Evolutionary conservation across 495 filamentous ascomycete genomes (phyloP).

Genomic region (Neurospora sp.): DNA sequence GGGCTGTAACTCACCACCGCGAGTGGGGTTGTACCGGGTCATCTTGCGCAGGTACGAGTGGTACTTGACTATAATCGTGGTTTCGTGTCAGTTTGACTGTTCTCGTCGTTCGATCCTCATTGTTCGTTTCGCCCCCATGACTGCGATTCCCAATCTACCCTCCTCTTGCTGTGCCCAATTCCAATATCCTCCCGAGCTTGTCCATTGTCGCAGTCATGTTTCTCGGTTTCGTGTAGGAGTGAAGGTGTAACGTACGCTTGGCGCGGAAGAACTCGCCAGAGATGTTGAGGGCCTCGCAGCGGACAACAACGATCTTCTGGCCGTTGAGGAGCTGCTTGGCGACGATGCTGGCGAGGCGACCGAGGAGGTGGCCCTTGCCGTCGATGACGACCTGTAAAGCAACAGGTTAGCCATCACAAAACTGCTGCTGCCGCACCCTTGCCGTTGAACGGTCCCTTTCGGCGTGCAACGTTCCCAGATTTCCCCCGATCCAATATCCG

Average conservation of each 20-base stretch:
- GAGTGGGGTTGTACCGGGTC: slow-evolving; percentile 98
- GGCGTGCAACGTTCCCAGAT: neutral
- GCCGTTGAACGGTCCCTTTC: neutral
- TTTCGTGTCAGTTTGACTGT: slow-evolving; percentile 19
- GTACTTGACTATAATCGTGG: slow-evolving; percentile 80
- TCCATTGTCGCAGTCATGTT: slow-evolving; percentile 3
- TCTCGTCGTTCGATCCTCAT: slow-evolving; percentile 5
- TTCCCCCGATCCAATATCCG: neutral
- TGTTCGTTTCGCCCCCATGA: neutral
- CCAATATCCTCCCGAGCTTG: neutral
- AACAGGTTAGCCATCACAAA: slow-evolving; percentile 13
- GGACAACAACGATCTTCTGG: slow-evolving; percentile 98
- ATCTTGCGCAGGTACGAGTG: slow-evolving; percentile 99
- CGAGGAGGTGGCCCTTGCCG: slow-evolving; percentile 99
- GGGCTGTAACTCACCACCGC: slow-evolving; percentile 61
- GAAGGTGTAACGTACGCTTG: slow-evolving; percentile 73
- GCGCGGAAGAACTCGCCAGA: slow-evolving; percentile 99
- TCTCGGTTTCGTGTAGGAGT: slow-evolving; percentile 4
- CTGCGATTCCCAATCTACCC: neutral
- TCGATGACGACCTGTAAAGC: slow-evolving; percentile 79
- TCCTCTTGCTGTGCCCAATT: slow-evolving; percentile 1
- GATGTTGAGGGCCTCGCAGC: slow-evolving; percentile 98
- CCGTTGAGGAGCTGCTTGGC: slow-evolving; percentile 99
- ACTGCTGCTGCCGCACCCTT: neutral
- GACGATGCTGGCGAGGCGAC: slow-evolving; percentile 96